A percentile compares a stretch with the other conserved stretches of the same genome.
phyloP scores from a whole-genome alignment of 2,329 filamentous ascomycete genomes.

The Westerdykella ornata region DNA sequence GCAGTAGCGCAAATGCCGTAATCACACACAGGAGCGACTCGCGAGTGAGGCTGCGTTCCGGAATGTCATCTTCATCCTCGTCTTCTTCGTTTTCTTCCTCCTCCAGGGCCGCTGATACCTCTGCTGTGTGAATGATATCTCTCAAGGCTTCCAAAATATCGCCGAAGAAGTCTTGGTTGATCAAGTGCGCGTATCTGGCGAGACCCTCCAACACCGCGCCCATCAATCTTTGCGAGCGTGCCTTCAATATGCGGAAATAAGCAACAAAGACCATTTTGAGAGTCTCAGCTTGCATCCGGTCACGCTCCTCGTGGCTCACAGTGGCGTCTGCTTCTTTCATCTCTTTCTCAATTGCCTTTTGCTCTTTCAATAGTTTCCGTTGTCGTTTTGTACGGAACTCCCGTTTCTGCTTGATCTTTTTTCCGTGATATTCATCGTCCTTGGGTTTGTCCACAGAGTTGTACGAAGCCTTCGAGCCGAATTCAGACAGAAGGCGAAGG shows the following conservation, averaged over 20 bases:
- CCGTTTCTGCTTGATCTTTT: conserved; percentile 65
- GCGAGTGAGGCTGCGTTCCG: conserved; percentile 64
- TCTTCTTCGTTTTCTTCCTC: conserved; percentile 40
- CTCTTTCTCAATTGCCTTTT: conserved; percentile 83
- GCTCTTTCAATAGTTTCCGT: conserved; percentile 76
- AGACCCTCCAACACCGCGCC: conserved; percentile 94
- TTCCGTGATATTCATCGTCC: conserved; percentile 42
- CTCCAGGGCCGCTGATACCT: conserved; percentile 43
- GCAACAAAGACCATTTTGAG: conserved; percentile 91
- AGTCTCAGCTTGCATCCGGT: conserved; percentile 90
- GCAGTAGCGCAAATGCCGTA: conserved; percentile 91
- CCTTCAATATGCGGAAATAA: conserved; percentile 92
- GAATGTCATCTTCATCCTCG: conserved; percentile 43
- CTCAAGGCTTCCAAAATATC: conserved; percentile 91
- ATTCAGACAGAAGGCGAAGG: conserved; percentile 80
- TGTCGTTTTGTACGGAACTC: conserved; percentile 85
- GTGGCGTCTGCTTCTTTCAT: conserved; percentile 87
- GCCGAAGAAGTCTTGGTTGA: conserved; percentile 98
- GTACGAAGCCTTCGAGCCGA: conserved; percentile 73
- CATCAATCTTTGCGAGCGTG: conserved; percentile 75
- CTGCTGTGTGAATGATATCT: conserved; percentile 75
- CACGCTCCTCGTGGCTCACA: conserved; percentile 85
- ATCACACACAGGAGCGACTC: conserved; percentile 91
- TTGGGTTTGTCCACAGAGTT: conserved; percentile 62
- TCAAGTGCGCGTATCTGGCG: conserved; percentile 88